Evolutionary conservation across 2,329 filamentous ascomycete species (phyloP).

Genomic region (Phaeosphaeriaceae sp.): DNA sequence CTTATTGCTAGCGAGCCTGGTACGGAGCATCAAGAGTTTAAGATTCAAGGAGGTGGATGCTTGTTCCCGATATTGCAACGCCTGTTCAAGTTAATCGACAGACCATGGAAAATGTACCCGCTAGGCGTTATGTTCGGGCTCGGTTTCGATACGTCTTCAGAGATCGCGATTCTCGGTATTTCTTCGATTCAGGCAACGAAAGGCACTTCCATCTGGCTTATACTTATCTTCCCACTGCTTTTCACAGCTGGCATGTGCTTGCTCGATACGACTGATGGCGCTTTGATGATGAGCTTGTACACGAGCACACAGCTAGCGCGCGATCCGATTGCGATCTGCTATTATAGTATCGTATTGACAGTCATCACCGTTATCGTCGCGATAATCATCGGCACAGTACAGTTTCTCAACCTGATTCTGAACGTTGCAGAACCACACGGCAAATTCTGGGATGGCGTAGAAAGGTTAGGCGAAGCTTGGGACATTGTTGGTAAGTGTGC

Average conservation of each 20-base stretch:
- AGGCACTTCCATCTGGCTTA: conserved; percentile 92
- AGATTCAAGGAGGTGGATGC: conserved; percentile 79
- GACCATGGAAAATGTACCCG: conserved; percentile 95
- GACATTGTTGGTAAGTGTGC: conserved; percentile 51
- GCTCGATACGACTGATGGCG: conserved; percentile 89
- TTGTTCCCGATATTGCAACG: conserved; percentile 74
- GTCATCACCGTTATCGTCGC: conserved; percentile 83
- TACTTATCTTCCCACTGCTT: conserved; percentile 86
- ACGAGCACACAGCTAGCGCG: conserved; percentile 78
- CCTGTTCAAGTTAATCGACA: conserved; percentile 75
- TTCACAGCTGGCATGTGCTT: conserved; percentile 97
- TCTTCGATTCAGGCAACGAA: conserved; percentile 84
- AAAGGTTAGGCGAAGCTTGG: conserved; percentile 53
- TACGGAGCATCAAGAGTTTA: conserved; percentile 62
- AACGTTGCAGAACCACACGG: conserved; percentile 78
- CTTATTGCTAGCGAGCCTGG: conserved; percentile 62
- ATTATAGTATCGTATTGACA: conserved; percentile 90
- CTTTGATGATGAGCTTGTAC: conserved; percentile 94
- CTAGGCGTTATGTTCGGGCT: conserved; percentile 84
- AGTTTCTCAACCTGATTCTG: conserved; percentile 78
- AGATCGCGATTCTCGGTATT: conserved; percentile 91
- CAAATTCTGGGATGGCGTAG: conserved; percentile 89
- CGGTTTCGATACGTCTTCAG: conserved; percentile 94
- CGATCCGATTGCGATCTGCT: conserved; percentile 87
- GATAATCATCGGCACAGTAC: conserved; percentile 83